A percentile compares a stretch with the other conserved stretches of the same genome.
Conservation (phyloP, 2,329 filamentous ascomycete genomes). For the Claviceps pazoutovae region DNA sequence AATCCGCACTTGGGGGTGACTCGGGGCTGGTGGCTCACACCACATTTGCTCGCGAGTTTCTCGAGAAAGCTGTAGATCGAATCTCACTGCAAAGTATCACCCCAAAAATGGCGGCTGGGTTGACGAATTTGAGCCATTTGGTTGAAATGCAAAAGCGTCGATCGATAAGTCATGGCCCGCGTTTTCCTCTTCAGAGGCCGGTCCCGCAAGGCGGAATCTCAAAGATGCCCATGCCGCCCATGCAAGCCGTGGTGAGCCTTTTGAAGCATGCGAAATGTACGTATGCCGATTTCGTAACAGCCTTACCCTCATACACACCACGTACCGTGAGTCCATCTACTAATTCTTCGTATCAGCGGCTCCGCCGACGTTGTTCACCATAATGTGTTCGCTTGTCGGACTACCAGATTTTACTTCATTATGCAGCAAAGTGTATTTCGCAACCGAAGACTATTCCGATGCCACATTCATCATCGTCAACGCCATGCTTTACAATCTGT, state of each 20-base stretch:
- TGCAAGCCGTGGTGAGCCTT: slow-evolving; percentile 32
- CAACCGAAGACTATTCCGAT: slow-evolving; percentile 35
- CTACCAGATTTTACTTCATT: slow-evolving; percentile 35
- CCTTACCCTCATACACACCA: neutral
- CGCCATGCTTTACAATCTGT: slow-evolving; percentile 34
- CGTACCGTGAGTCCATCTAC: neutral
- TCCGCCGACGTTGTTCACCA: slow-evolving; percentile 34
- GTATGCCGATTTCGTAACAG: neutral
- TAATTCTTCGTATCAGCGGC: slow-evolving; percentile 19
- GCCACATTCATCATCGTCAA: slow-evolving; percentile 37
- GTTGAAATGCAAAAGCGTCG: slow-evolving; percentile 34
- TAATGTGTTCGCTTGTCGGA: slow-evolving; percentile 35
- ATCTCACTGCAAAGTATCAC: slow-evolving; percentile 31
- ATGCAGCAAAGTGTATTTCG: slow-evolving; percentile 37
- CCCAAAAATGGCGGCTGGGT: slow-evolving; percentile 37
- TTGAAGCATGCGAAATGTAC: slow-evolving; percentile 34
- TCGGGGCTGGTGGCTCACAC: slow-evolving; percentile 36
- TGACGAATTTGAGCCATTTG: slow-evolving; percentile 37
- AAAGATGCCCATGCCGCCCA: slow-evolving; percentile 42
- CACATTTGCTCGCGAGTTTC: slow-evolving; percentile 39
- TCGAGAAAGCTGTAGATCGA: slow-evolving; percentile 37
- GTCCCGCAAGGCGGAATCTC: slow-evolving; percentile 31
- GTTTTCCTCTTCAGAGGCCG: slow-evolving; percentile 31
- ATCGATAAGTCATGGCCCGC: slow-evolving; percentile 26
- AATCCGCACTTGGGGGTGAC: slow-evolving; percentile 32